phyloP scores from a whole-genome alignment of 1,284 basidiomycete species.

The Cutaneotrichosporon cutaneum region DNA sequence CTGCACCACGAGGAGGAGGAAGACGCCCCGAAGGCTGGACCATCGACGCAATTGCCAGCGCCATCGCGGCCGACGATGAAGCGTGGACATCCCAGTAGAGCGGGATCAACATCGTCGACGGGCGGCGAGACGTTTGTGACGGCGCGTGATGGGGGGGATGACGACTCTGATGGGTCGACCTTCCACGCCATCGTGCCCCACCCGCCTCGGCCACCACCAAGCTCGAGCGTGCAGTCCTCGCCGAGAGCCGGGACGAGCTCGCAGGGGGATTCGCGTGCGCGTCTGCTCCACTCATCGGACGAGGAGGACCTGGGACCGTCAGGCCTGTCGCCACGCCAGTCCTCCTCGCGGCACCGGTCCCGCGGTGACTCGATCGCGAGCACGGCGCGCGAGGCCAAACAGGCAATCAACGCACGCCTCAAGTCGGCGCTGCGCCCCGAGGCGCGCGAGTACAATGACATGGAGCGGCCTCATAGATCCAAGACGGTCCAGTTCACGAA shows the following conservation, averaged over 20 bases:
- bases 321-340: background rate
- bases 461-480: background rate
- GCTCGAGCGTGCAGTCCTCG: conserved; percentile 9
- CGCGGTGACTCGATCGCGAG: background rate
- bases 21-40: background rate
- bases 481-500: conserved; percentile 46
- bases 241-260: conserved; percentile 3
- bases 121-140: conserved; percentile 43
- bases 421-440: conserved; percentile 15
- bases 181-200: conserved; percentile 16
- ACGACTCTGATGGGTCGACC: conserved; percentile 3
- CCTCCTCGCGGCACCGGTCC: background rate
- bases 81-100: background rate
- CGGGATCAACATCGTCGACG: conserved; percentile 11
- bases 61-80: background rate
- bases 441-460: background rate
- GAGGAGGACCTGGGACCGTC: conserved; percentile 13
- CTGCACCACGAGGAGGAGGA: background rate
- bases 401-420: conserved; percentile 7
- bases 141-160: conserved; percentile 22
- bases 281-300: conserved; percentile 14
- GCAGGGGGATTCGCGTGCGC: conserved; percentile 3
- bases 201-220: background rate
- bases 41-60: background rate
- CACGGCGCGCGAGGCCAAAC: too few relatives aligned